Percentiles rank a stretch among this genome's conserved stretches.
Evolutionary conservation across 352 stramenopile species (phyloP).

Genomic region (Globisporangium nodosum): DNA sequence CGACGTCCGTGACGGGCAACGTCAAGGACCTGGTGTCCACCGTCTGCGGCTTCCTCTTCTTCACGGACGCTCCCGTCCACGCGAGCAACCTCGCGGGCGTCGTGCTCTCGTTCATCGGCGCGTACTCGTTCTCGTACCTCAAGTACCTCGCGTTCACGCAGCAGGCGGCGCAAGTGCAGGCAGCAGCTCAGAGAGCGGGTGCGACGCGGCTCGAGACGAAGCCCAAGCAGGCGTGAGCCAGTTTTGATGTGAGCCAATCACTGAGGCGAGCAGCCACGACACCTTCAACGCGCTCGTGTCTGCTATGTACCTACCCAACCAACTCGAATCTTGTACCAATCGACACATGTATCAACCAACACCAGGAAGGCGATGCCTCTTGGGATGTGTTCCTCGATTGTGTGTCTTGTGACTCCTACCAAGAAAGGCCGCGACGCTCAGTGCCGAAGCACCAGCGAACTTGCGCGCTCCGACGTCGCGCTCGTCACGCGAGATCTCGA

Average conservation of each 20-base stretch:
- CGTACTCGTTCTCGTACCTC: conserved; percentile 72
- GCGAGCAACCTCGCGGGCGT: conserved; percentile 46
- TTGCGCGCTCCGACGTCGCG: too few relatives aligned
- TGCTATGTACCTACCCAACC: too few relatives aligned
- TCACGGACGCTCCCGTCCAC: conserved; percentile 42
- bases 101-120: conserved; percentile 55
- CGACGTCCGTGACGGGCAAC: conserved; percentile 72
- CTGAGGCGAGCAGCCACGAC: too few relatives aligned
- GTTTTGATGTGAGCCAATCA: not conserved
- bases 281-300: too few relatives aligned
- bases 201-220: not conserved
- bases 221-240: conserved; percentile 2
- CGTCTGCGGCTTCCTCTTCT: conserved; percentile 50
- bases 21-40: conserved; percentile 70
- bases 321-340: too few relatives aligned
- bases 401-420: too few relatives aligned
- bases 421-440: too few relatives aligned
- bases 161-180: not conserved
- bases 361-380: too few relatives aligned
- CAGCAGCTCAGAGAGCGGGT: not conserved
- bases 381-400: too few relatives aligned
- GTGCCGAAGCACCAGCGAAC: too few relatives aligned
- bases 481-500: too few relatives aligned
- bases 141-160: conserved; percentile 44
- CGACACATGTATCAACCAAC: too few relatives aligned